phyloP scores from a whole-genome alignment of 805 yeast species.

The Ogataea pini region DNA sequence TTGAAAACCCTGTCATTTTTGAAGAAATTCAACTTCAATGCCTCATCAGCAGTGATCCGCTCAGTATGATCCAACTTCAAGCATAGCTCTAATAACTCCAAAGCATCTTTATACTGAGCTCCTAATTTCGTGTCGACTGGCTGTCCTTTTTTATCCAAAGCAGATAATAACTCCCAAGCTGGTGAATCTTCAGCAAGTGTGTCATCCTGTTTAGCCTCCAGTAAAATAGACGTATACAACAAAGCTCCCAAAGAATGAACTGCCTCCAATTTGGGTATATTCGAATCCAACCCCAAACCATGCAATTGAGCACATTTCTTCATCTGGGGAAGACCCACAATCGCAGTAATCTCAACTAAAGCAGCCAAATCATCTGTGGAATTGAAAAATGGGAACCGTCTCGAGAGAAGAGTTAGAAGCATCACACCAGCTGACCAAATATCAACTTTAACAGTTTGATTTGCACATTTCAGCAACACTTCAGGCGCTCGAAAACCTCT shows the following conservation, averaged over 20 bases:
- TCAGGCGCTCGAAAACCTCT: conserved; percentile 95
- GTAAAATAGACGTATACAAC: conserved; percentile 42
- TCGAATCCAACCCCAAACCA: conserved; percentile 82
- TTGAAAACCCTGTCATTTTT: conserved; percentile 35
- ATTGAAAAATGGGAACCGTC: conserved; percentile 91
- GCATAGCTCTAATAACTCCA: conserved; percentile 57
- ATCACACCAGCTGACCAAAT: conserved; percentile 94
- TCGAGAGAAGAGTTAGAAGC: conserved; percentile 69
- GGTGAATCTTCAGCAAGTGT: conserved; percentile 73
- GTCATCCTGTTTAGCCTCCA: conserved; percentile 52
- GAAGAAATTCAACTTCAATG: conserved; percentile 62
- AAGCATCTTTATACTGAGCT: conserved; percentile 43
- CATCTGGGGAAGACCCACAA: conserved; percentile 77
- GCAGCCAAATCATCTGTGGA: conserved; percentile 95
- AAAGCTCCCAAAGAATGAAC: conserved; percentile 42
- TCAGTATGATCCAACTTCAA: conserved; percentile 58
- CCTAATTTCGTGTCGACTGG: conserved; percentile 38
- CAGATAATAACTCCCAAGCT: conserved; percentile 61
- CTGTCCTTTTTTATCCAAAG: conserved; percentile 46
- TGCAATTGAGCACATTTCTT: conserved; percentile 78
- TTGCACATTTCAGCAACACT: conserved; percentile 80
- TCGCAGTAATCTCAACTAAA: conserved; percentile 73
- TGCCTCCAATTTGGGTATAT: conserved; percentile 50
- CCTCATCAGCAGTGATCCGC: conserved; percentile 58
- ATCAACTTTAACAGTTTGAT: conserved; percentile 80